A percentile compares a stretch with the other conserved stretches of the same genome.
Evolutionary conservation across 306 rosid species (phyloP).

Genomic region (Begonia loranthoides): DNA sequence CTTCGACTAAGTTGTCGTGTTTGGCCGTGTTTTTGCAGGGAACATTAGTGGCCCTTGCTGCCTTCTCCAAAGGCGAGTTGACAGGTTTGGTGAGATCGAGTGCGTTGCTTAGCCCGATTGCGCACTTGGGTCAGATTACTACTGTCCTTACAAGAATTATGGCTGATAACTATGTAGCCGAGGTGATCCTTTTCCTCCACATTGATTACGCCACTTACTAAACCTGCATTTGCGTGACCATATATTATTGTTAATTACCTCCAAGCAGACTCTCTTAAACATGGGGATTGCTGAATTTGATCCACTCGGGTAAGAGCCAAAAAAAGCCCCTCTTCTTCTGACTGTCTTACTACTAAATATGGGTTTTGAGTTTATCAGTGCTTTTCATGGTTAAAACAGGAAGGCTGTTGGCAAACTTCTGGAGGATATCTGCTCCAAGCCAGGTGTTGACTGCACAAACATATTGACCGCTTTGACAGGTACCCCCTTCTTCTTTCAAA

Average conservation of each 20-base stretch:
- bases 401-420: slow-evolving; percentile 34
- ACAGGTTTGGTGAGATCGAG: slow-evolving; percentile 54
- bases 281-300: slow-evolving; percentile 47
- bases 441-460: slow-evolving; percentile 65
- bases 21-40: slow-evolving; percentile 38
- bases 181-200: slow-evolving; percentile 24
- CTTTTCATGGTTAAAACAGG: slow-evolving; percentile 18
- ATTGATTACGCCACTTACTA: no score
- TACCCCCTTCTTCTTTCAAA: no score
- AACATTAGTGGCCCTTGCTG: slow-evolving; percentile 66
- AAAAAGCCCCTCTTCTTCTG: background rate
- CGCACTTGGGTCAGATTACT: slow-evolving; percentile 57
- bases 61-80: slow-evolving; percentile 51
- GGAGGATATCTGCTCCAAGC: slow-evolving; percentile 40
- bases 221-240: no score
- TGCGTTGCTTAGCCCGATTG: slow-evolving; percentile 82
- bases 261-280: no score
- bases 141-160: slow-evolving; percentile 64
- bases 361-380: background rate
- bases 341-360: background rate
- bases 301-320: slow-evolving; percentile 49
- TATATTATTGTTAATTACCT: no score
- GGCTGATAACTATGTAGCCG: slow-evolving; percentile 56
- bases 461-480: slow-evolving; percentile 78
- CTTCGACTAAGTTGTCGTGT: background rate